Evolutionary conservation across 2,329 filamentous ascomycete genomes (phyloP).

Genomic region (Mycocentrospora acerina): DNA sequence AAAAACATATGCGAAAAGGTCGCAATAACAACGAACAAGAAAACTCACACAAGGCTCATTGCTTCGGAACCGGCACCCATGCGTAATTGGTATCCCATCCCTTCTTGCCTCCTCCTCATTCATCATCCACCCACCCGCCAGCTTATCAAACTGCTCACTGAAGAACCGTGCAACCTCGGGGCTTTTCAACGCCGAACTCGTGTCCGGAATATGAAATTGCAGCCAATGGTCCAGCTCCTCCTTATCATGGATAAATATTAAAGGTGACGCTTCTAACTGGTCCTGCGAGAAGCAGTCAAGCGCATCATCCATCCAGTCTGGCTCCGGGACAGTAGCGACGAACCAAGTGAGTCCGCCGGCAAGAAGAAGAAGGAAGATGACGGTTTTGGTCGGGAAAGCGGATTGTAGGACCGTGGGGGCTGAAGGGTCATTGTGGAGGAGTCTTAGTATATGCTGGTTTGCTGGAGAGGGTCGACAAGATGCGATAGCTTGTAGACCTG

Average conservation of each 20-base stretch:
- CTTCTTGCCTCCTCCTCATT: conserved; percentile 23
- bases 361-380: conserved; percentile 24
- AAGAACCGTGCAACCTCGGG: conserved; percentile 21
- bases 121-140: conserved; percentile 32
- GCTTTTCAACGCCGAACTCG: conserved; percentile 17
- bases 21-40: neutral
- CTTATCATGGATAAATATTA: conserved; percentile 29
- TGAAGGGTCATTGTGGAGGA: no score
- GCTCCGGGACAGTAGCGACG: conserved; percentile 19
- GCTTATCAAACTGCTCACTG: conserved; percentile 27
- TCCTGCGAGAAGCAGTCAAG: conserved; percentile 19
- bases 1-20: no score
- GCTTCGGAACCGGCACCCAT: conserved; percentile 31
- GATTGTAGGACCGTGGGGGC: conserved; percentile 19
- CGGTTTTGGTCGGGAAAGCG: conserved; percentile 36
- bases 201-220: conserved; percentile 26
- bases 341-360: conserved; percentile 23
- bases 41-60: conserved; percentile 31
- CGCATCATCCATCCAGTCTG: conserved; percentile 24
- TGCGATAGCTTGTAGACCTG: no score
- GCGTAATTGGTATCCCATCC: conserved; percentile 33
- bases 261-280: conserved; percentile 13
- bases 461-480: no score
- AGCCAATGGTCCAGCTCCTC: conserved; percentile 32
- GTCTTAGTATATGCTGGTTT: no score